Evolutionary conservation across 2,329 filamentous ascomycete species (phyloP).

Genomic region (Epichloe hybrida): DNA sequence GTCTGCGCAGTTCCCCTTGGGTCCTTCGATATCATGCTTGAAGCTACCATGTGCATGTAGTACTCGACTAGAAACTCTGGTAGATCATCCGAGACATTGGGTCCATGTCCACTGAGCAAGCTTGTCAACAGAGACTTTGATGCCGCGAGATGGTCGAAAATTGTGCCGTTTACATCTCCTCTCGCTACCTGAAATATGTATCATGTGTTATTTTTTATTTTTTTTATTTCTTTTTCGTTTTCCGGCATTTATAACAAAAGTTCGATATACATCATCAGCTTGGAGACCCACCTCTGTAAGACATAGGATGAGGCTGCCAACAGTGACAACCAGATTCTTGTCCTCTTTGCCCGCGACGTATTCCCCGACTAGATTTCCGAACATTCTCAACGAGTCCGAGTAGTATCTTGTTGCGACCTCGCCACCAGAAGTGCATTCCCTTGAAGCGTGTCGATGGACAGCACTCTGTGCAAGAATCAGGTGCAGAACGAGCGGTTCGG

Average conservation of each 20-base stretch:
- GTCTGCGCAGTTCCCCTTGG: constrained; percentile 16
- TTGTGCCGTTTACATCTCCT: constrained; percentile 30
- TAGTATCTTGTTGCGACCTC: constrained; percentile 23
- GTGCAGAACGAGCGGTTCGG: constrained; percentile 30
- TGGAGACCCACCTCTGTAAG: constrained; percentile 28
- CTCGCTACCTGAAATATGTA: constrained; percentile 17
- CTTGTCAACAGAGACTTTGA: constrained; percentile 28
- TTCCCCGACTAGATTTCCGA: constrained; percentile 20
- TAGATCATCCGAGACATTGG: constrained; percentile 21
- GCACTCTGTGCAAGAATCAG: constrained; percentile 32
- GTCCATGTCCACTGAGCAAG: constrained; percentile 20
- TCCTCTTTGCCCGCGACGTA: constrained; percentile 21
- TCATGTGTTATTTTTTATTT: neutral
- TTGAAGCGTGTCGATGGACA: constrained; percentile 23
- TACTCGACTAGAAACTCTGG: constrained; percentile 34
- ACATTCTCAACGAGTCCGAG: constrained; percentile 21
- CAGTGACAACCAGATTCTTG: constrained; percentile 25
- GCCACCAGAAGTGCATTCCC: constrained; percentile 12
- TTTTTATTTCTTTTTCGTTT: no score
- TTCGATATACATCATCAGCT: neutral
- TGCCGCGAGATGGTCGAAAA: constrained; percentile 31
- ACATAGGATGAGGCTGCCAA: constrained; percentile 31
- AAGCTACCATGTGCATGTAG: constrained; percentile 31
- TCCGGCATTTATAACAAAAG: no score
- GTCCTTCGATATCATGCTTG: constrained; percentile 33